A percentile compares a stretch with the other conserved stretches of the same genome.
Conservation (phyloP, 2,329 filamentous ascomycete genomes). For the Sphaerulina vaccinii region DNA sequence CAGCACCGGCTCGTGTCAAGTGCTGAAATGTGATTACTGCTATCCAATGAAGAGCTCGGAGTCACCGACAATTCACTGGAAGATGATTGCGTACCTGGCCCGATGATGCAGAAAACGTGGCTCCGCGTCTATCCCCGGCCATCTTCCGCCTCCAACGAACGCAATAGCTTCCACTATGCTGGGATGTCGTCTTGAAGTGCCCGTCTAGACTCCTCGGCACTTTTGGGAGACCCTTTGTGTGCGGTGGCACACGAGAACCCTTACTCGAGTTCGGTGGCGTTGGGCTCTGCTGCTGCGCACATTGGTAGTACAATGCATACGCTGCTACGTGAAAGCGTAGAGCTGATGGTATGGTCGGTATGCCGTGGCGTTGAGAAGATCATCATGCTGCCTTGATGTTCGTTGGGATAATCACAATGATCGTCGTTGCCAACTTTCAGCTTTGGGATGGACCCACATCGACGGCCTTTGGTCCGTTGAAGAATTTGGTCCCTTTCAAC, state of each 20-base stretch:
- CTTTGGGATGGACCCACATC: too few species aligned
- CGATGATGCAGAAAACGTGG: not conserved
- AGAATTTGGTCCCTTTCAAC: too few species aligned
- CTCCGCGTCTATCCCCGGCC: not conserved
- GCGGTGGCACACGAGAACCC: not conserved
- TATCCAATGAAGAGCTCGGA: conserved; percentile 9
- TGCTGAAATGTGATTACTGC: too few species aligned
- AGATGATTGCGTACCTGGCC: conserved; percentile 12
- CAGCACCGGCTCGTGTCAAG: not conserved
- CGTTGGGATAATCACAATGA: too few species aligned
- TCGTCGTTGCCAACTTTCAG: too few species aligned
- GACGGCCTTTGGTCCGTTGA: too few species aligned
- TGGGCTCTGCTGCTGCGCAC: not conserved
- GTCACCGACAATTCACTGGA: conserved; percentile 12
- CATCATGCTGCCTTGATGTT: too few species aligned
- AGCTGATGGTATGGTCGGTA: too few species aligned
- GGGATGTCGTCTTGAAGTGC: not conserved
- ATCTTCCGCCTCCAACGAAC: not conserved
- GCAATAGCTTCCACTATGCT: conserved; percentile 1
- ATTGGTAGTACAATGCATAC: too few species aligned
- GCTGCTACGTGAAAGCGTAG: too few species aligned
- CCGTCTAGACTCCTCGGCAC: not conserved
- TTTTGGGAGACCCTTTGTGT: not conserved
- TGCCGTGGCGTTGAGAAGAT: too few species aligned
- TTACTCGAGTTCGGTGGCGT: not conserved